Evolutionary conservation across 2,329 filamentous ascomycete species (phyloP).

Genomic region (Paramyrothecium roridum): DNA sequence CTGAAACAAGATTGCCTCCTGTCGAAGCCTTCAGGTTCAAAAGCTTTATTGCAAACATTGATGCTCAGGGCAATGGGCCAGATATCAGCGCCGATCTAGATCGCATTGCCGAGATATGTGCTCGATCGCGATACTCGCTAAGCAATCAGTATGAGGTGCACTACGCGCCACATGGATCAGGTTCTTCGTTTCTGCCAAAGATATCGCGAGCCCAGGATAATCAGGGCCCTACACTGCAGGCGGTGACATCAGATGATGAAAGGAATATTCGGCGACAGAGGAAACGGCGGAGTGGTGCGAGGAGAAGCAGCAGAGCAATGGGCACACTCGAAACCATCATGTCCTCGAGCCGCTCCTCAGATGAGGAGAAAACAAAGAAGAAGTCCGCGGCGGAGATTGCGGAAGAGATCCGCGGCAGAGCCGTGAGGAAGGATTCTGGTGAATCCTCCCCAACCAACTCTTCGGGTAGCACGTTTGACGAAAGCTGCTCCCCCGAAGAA

Average conservation of each 20-base stretch:
- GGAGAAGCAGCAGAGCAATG: slow-evolving; percentile 53
- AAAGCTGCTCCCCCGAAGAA: slow-evolving; percentile 14
- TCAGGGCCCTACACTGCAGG: slow-evolving; percentile 54
- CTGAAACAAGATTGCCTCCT: slow-evolving; percentile 51
- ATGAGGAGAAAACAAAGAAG: slow-evolving; percentile 59
- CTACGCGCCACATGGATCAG: slow-evolving; percentile 59
- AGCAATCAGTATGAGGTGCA: slow-evolving; percentile 68
- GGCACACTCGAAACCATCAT: slow-evolving; percentile 65
- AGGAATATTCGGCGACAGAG: slow-evolving; percentile 33
- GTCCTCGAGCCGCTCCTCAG: slow-evolving; percentile 62
- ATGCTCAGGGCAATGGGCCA: slow-evolving; percentile 35
- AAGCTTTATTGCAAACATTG: slow-evolving; percentile 57
- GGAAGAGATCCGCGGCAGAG: slow-evolving; percentile 50
- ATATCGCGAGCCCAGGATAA: slow-evolving; percentile 25
- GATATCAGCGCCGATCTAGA: slow-evolving; percentile 58
- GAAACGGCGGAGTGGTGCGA: slow-evolving; percentile 36
- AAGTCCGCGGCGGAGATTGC: slow-evolving; percentile 56
- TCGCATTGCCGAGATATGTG: slow-evolving; percentile 65
- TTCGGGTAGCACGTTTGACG: slow-evolving; percentile 23
- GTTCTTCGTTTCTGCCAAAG: slow-evolving; percentile 40
- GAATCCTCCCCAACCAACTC: slow-evolving; percentile 26
- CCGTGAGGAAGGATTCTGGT: slow-evolving; percentile 32
- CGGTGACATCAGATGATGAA: slow-evolving; percentile 55
- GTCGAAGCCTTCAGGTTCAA: slow-evolving; percentile 64
- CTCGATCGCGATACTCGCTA: slow-evolving; percentile 60